Evolutionary conservation across 768 basidiomycete species (phyloP), one percentile per base, ranked within the genome.

Genomic region (Amanita rimosa): DNA sequence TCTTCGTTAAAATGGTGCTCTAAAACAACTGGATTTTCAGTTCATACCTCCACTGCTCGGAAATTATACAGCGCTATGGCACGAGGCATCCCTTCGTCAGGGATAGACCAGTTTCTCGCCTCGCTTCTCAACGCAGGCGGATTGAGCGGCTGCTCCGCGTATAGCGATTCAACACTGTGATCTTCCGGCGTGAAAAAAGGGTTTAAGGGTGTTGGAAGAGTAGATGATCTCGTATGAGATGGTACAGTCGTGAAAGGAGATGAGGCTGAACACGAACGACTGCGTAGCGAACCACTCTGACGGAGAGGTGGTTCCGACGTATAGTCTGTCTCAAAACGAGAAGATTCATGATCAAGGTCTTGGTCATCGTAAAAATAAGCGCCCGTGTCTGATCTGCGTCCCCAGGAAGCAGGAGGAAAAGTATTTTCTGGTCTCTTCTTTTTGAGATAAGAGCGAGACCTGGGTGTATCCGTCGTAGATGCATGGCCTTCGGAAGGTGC

Each of bases 41-140:
- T 13, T 57, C 67, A 35, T 55, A 83, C 83, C 73, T 89, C 80
- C 13, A 83, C 75, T 19, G 85, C 87, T 31, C 74, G 60, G 62
- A 85, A 89, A 62, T 84, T 72, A 58, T 77, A 88, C 51, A 86
- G 57, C 2, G 88, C 87, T 40, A 90, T 79, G 3, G 81, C 87
- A 44, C 83, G 75, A 11, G 73, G 81, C 17, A 88, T 67, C 21
- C 83, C 83, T 57, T 84, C 79, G 45, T 69, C 62, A 45, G 71
- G 37, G n/a, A 40, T 39, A 6, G 16, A 16, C 26, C 14, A 24
- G 10, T 16, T 31, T 27, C 22, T 14, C 13, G 4, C 7, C 31
- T 27, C 27, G 24, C 21, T 11, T 31, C 27, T 19, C 10, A 9
- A 37, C 16, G 7, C 31, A n/a, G 43, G 16, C 27, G 33, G 33